Conservation (phyloP, 768 basidiomycete genomes). For the Leccinum boreale region DNA sequence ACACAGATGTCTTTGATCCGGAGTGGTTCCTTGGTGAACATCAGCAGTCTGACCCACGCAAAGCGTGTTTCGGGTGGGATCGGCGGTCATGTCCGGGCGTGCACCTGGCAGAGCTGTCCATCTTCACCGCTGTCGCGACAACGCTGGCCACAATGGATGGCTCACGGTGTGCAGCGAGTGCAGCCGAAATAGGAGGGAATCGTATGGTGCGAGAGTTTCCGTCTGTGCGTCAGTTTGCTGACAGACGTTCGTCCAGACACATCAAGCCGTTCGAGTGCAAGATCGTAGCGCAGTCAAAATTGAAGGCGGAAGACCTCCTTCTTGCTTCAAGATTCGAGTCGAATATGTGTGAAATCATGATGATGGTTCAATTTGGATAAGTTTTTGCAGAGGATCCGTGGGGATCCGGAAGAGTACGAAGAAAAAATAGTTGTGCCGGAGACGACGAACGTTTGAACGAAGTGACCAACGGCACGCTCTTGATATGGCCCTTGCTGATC, state of each 20-base stretch:
- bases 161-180: neutral
- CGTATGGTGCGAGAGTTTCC: neutral
- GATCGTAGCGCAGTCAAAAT: neutral
- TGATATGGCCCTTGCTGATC: too few species aligned
- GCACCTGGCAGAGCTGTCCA: conserved; percentile 1
- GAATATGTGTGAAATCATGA: neutral
- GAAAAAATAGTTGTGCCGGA: too few species aligned
- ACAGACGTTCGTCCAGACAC: neutral
- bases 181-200: neutral
- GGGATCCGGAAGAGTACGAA: too few species aligned
- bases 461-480: neutral
- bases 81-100: conserved; percentile 10
- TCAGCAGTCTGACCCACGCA: conserved; percentile 3
- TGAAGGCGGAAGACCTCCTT: neutral
- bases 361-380: neutral
- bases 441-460: neutral
- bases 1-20: conserved; percentile 10
- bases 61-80: conserved; percentile 15
- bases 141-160: conserved; percentile 6
- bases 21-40: conserved; percentile 10
- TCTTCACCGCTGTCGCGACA: conserved; percentile 7
- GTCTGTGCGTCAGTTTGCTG: neutral
- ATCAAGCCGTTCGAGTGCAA: neutral
- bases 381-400: too few species aligned
- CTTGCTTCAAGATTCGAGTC: neutral